Evolutionary conservation across 768 basidiomycete genomes (phyloP).

Genomic region (Lactifluus piperatus): DNA sequence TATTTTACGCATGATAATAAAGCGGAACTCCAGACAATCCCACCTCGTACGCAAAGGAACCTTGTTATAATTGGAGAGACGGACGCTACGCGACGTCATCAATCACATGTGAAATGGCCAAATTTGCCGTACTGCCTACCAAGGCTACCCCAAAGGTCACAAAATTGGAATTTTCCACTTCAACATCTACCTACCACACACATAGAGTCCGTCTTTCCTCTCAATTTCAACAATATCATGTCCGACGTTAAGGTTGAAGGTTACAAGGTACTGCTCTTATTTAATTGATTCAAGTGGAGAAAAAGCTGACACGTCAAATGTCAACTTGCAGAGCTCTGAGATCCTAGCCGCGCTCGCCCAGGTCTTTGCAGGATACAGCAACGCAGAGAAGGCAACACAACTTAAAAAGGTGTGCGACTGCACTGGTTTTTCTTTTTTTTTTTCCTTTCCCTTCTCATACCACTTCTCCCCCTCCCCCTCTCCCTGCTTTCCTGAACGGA

Average conservation of each 20-base stretch:
- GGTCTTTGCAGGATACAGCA: constrained; percentile 45
- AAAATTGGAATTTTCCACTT: background rate
- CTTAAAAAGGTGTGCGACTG: constrained; percentile 68
- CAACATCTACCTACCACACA: no score
- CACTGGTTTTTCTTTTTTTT: background rate
- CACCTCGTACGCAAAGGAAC: no score
- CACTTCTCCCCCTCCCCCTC: background rate
- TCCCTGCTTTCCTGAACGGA: background rate
- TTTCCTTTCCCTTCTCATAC: background rate
- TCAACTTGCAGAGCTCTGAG: constrained; percentile 48
- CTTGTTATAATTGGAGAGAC: no score
- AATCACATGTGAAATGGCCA: background rate
- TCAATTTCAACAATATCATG: constrained; percentile 4
- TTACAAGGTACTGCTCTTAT: constrained; percentile 4
- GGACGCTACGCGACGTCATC: no score
- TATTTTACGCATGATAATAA: constrained; percentile 1
- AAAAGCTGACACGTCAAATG: background rate
- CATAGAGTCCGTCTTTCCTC: background rate
- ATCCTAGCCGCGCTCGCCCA: constrained; percentile 45
- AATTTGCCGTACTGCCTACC: no score
- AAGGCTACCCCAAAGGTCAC: background rate
- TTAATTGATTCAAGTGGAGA: background rate
- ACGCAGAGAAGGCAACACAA: constrained; percentile 54
- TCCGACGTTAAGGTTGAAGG: constrained; percentile 20
- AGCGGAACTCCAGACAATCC: background rate